Base-by-base conservation (phyloP, 2,329 filamentous ascomycete species). In the Thelonectria rubi region DNA sequence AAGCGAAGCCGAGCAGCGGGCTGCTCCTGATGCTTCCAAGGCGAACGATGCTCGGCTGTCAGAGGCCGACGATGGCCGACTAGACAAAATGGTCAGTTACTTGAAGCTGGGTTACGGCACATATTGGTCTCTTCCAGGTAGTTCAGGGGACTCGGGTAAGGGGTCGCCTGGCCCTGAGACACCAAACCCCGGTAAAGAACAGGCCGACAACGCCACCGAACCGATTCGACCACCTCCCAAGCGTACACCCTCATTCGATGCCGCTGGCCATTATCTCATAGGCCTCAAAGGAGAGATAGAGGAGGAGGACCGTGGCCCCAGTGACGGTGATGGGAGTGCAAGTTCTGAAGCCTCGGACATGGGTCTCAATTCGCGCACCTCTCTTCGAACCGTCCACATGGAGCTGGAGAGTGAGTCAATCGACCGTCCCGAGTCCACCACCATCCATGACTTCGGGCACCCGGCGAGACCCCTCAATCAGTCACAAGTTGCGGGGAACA, bases 61-160 rank as follows among this genome's bases (percentile, higher is more conserved):
- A 40, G 55, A 60, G 24, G 50, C 18, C 21, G 67, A 69, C 37
- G 77, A 79, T 26, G 76, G 78, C 9, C 79, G 79, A 18, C 75
- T 86, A 63, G 82, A 85, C 67, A 86, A 81, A 58, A 81, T 89
- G 68, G 83, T 89, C 71, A 85, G 83, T 65, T 90, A 88, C 69
- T 80, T 92, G 53, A 91, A 88, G 69, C 76, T 90, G 51, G 87
- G 87, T 5, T 90, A 90, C 66, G 87, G 87, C 26, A 88, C 85
- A n/a, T 87, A 88, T 66, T 90, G 87, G 87, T 81, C 82, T 14
- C 71, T 88, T 2, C 73, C 74, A 15, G 73, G 76, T 14, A 61
- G 58, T 21, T 59, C 69, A 32, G 58, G 57, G n/a, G 57, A 69
- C n/a, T 55, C 66, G 51, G 18, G 59, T 30, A 58, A 66, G 50